Base-by-base conservation (phyloP, 1,284 basidiomycete genomes). In the Butyriboletus appendiculatus region DNA sequence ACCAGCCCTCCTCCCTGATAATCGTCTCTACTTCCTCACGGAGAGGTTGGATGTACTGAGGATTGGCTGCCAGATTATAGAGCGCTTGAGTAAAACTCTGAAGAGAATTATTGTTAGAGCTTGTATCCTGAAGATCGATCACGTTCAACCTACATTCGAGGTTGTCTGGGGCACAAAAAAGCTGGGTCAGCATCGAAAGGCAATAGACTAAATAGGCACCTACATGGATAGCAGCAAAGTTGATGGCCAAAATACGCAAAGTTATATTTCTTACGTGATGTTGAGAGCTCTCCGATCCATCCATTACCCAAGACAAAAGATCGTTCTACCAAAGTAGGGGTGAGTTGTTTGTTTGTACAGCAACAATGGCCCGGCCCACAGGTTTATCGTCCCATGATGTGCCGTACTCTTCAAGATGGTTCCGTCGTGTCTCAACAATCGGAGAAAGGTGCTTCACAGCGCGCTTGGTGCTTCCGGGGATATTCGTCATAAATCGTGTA, bases 251-350 rank as follows among this genome's bases (percentile, higher is more conserved):
- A 5, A 78, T 33, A 26, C 70, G 66, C 10, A 57, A 58, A 0
- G 71, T 66, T 16, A 81, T 48, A 5, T 66, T 64, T 22, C 60
- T 56, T 0, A 70, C 48, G 60, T 34, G 5, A 57, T 65, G 45
- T 72, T 69, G 18, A 66, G 62, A 10, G 8, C 65, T 67, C 7
- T 69, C 61, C 2, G 72, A 64, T 11, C 64, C 67, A 35, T 80
- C 74, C 51, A 81, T 66, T 12, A 80, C 54, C 79, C 77, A 82
- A 49, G 65, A 67, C 15, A 82, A 56, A 41, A 76, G 49, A 56
- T 77, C 76, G 50, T 76, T 72, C 73, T 78, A 54, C 5, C 15
- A 18, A 26, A 9, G 6, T 20, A 15, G 37, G 20, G 8, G 40
- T 44, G 10, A 45, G 33, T 20, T 9, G 4, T 8, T 14, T 18